Conservation (phyloP, 331 rosid genomes). For the Phaseolus coccineus region DNA sequence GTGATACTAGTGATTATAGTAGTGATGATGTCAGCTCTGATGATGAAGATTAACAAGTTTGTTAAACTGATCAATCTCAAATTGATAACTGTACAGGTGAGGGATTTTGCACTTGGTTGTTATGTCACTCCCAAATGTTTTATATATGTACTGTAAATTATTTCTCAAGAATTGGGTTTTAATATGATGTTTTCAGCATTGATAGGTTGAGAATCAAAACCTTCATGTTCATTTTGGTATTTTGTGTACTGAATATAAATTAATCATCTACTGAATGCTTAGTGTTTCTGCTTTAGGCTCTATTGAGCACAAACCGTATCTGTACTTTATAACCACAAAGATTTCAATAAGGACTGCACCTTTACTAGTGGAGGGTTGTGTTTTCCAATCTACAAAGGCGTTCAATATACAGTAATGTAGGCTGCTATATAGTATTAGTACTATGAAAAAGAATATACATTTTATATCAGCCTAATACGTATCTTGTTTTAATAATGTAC, state of each 20-base stretch:
- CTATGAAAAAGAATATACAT: background rate
- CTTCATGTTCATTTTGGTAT: background rate
- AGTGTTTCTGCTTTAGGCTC: slow-evolving; percentile 19
- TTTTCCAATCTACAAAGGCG: background rate
- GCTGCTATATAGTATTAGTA: background rate
- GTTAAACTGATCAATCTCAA: slow-evolving; percentile 27
- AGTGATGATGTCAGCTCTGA: slow-evolving; percentile 86
- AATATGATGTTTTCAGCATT: slow-evolving; percentile 16
- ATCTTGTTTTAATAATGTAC: background rate
- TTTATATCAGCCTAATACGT: background rate
- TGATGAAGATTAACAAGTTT: slow-evolving; percentile 66
- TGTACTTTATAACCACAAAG: background rate
- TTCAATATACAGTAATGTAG: background rate
- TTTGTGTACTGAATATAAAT: slow-evolving; percentile 6
- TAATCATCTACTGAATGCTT: background rate
- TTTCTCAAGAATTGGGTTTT: slow-evolving; percentile 9
- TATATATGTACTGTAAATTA: background rate
- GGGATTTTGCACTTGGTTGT: slow-evolving; percentile 21
- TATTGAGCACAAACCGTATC: background rate
- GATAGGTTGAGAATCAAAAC: background rate
- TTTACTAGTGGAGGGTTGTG: slow-evolving; percentile 7
- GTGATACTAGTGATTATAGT: slow-evolving; percentile 88
- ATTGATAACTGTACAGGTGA: slow-evolving; percentile 34
- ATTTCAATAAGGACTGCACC: background rate
- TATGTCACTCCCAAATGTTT: slow-evolving; percentile 17